Percentiles rank a stretch among this genome's conserved stretches.
phyloP scores from a whole-genome alignment of 169 alveolate genomes.

The Eimeria falciformis region DNA sequence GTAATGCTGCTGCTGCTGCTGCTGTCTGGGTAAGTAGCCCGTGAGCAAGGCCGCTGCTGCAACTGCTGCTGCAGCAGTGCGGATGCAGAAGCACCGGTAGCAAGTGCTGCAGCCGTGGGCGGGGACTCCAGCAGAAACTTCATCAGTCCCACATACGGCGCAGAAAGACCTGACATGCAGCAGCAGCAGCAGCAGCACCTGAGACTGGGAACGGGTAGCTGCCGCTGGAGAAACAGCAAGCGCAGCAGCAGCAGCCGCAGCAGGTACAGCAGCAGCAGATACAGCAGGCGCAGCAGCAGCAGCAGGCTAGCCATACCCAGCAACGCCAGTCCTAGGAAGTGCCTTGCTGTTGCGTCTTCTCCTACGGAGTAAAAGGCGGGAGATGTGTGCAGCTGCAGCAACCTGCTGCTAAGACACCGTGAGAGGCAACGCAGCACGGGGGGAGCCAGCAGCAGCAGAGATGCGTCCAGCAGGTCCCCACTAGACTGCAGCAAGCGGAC shows the following conservation, averaged over 20 bases:
- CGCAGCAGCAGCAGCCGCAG: conserved; percentile 37
- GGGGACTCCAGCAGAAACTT: conserved; percentile 71
- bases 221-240: neutral
- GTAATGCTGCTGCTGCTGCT: neutral
- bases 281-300: neutral
- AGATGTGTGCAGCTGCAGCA: conserved; percentile 23
- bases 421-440: conserved; percentile 49
- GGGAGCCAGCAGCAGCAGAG: conserved; percentile 55
- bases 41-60: neutral
- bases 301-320: neutral
- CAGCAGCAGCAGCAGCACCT: conserved; percentile 6
- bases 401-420: conserved; percentile 28
- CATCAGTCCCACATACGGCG: conserved; percentile 67
- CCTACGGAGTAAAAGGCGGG: neutral
- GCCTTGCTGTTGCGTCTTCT: conserved; percentile 9
- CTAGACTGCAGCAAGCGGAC: conserved; percentile 44
- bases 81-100: neutral
- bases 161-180: conserved; percentile 46
- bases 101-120: conserved; percentile 47
- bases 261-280: neutral
- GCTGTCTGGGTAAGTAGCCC: neutral
- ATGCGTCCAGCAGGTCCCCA: conserved; percentile 67
- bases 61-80: conserved; percentile 24
- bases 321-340: conserved; percentile 38
- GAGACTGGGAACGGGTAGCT: too few relatives aligned